A percentile compares a stretch with the other conserved stretches of the same genome.
Conservation (phyloP, 352 stramenopile species). For the Peronospora destructor region DNA sequence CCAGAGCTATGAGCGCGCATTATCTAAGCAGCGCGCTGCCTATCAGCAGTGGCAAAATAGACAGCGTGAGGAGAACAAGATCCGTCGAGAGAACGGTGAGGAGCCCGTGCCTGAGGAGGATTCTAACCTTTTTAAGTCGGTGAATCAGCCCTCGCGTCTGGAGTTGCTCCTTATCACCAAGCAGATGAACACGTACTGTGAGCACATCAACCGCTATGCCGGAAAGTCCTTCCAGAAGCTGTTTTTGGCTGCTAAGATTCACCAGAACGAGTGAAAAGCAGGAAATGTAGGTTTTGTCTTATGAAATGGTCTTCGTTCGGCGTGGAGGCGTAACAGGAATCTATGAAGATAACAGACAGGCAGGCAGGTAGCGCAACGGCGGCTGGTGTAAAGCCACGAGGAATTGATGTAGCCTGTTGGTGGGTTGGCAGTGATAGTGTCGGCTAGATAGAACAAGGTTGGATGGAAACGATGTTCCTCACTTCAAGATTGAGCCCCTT, state of each 20-base stretch:
- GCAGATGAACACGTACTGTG: constrained; percentile 90
- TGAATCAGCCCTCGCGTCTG: constrained; percentile 82
- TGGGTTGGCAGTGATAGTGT: constrained; percentile 17
- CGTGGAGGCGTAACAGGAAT: constrained; percentile 9
- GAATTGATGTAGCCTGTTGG: constrained; percentile 16
- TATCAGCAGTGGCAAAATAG: constrained; percentile 84
- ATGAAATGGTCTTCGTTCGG: constrained; percentile 13
- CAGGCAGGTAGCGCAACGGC: constrained; percentile 8
- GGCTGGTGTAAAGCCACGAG: constrained; percentile 13
- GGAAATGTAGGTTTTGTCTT: constrained; percentile 15
- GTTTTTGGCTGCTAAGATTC: constrained; percentile 85
- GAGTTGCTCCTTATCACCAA: constrained; percentile 87
- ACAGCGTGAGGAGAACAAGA: constrained; percentile 87
- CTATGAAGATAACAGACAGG: constrained; percentile 6
- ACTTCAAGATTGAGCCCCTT: constrained; percentile 24
- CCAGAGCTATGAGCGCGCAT: constrained; percentile 81
- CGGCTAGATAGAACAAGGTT: constrained; percentile 31
- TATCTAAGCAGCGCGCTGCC: constrained; percentile 76
- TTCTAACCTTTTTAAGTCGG: constrained; percentile 79
- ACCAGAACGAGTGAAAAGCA: constrained; percentile 61
- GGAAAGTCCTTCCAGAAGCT: constrained; percentile 89
- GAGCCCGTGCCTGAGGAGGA: constrained; percentile 76
- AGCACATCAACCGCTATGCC: constrained; percentile 88
- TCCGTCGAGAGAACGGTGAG: constrained; percentile 68
- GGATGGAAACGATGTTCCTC: constrained; percentile 28